Evolutionary conservation across 768 basidiomycete genomes (phyloP), one percentile per base, ranked within the genome.

Genomic region (Suillus ampliporus): DNA sequence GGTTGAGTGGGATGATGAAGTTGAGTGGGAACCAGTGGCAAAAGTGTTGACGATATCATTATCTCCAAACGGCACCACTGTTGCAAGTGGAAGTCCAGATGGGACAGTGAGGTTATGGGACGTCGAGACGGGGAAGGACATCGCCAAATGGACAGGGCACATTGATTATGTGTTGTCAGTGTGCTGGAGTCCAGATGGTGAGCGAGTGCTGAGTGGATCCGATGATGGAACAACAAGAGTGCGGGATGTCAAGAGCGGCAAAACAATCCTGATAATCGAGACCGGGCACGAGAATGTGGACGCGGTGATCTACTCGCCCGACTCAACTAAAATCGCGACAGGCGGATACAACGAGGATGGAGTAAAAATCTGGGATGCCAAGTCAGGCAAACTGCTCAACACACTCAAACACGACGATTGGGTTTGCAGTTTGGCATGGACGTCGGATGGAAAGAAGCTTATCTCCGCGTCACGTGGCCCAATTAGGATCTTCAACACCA

Each of bases 241-340:
- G 41, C 28, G 57, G 43, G 31, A 58, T 41, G 34, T 43, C 14
- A 50, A 48, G 19, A 61, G 26, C 5, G 81, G 80, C 63, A 75
- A 78, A 23, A 54, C 38, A 4, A 4, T 57, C 26, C 48, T 50
- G 9, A 5, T 2, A 28, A 50, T 50, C 26, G 28, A 26, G 17
- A 50, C 48, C 8, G 17, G 17, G 48, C 17, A 26, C 26, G 26
- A 50, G 26, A 28, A 26, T 26, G 26, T 28, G 47, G 8, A 23
- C 9, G 19, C 48, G 10, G 48, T 19, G 9, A 28, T 28, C 48
- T 48, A 48, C 48, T 28, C 48, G 28, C 26, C 48, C 17, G 19
- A 19, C 15, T 50, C 26, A 19, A 28, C 26, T 10, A 50, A 48
- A 50, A 50, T 50, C 17, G 48, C 48, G 17, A 50, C 48, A 8